Conservation (phyloP, 495 filamentous ascomycete species). For the Neurospora sublineolata region DNA sequence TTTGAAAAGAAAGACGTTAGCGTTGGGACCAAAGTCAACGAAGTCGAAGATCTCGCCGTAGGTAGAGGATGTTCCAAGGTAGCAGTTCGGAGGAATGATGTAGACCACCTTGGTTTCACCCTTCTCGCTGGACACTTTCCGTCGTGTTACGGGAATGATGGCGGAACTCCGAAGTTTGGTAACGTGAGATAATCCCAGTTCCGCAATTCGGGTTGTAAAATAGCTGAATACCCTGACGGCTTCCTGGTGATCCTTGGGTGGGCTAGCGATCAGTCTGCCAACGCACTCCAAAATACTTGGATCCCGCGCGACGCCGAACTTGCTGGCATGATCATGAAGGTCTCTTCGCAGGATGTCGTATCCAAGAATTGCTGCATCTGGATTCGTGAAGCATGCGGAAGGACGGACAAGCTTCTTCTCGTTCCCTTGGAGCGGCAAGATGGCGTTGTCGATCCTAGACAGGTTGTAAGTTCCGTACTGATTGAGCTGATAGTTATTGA, state of each 20-base stretch:
- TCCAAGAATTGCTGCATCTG: conserved; percentile 60
- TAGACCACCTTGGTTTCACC: conserved; percentile 19
- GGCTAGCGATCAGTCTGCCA: conserved; percentile 52
- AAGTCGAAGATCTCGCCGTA: conserved; percentile 93
- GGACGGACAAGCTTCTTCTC: conserved; percentile 54
- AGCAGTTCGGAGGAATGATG: conserved; percentile 57
- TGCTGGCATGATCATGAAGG: conserved; percentile 60
- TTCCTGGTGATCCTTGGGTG: conserved; percentile 50
- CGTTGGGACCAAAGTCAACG: conserved; percentile 80
- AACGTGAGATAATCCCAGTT: conserved; percentile 52
- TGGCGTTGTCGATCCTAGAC: conserved; percentile 43
- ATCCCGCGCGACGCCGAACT: conserved; percentile 72
- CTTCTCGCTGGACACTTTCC: conserved; percentile 11
- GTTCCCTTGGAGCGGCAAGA: conserved; percentile 60
- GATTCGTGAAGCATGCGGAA: conserved; percentile 70
- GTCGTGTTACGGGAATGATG: conserved; percentile 58
- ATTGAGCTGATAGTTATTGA: conserved; percentile 65
- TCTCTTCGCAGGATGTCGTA: conserved; percentile 65
- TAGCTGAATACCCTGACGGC: conserved; percentile 70
- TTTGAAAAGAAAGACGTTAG: conserved; percentile 76
- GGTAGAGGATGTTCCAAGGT: conserved; percentile 59
- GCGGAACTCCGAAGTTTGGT: conserved; percentile 46
- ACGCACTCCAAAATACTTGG: conserved; percentile 68
- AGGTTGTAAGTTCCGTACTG: conserved; percentile 55
- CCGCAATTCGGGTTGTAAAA: conserved; percentile 60